Conservation (phyloP, 73 alveolate genomes). For the Durusdinium trenchii region DNA sequence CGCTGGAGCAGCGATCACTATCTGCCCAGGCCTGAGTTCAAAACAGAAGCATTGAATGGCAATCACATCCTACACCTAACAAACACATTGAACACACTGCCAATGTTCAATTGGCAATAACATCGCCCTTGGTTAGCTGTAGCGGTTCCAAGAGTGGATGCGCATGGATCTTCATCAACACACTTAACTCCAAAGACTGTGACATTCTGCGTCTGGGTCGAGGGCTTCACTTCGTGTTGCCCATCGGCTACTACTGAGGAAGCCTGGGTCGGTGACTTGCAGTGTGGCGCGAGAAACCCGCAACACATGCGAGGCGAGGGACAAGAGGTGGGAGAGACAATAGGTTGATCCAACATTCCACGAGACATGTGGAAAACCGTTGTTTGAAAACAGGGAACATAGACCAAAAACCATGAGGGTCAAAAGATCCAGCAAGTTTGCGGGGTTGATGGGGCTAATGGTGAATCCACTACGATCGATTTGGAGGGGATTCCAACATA, state of each 20-base stretch:
- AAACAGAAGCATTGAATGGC: too few relatives aligned
- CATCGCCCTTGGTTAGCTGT: not conserved
- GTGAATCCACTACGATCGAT: too few relatives aligned
- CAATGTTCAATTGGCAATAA: not conserved
- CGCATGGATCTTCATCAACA: not conserved
- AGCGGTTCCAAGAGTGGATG: not conserved
- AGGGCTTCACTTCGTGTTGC: slow-evolving; percentile 86
- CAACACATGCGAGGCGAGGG: too few relatives aligned
- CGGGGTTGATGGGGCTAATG: too few relatives aligned
- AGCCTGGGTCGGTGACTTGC: slow-evolving; percentile 37
- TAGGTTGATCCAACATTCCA: too few relatives aligned
- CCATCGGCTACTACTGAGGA: slow-evolving; percentile 63
- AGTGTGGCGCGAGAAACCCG: too few relatives aligned
- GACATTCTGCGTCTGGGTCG: not conserved
- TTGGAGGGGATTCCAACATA: too few relatives aligned
- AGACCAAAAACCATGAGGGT: too few relatives aligned
- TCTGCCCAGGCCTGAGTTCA: slow-evolving; percentile 57
- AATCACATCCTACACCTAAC: not conserved
- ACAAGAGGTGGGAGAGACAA: too few relatives aligned
- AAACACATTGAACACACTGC: not conserved
- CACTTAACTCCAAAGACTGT: not conserved
- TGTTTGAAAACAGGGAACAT: too few relatives aligned
- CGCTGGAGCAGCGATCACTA: slow-evolving; percentile 88
- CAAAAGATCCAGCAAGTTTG: too few relatives aligned
- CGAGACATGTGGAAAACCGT: too few relatives aligned